Evolutionary conservation across 139 green algal genomes (phyloP), one percentile per base, ranked within the genome.

Genomic region (Protoeuglena noctilucae): DNA sequence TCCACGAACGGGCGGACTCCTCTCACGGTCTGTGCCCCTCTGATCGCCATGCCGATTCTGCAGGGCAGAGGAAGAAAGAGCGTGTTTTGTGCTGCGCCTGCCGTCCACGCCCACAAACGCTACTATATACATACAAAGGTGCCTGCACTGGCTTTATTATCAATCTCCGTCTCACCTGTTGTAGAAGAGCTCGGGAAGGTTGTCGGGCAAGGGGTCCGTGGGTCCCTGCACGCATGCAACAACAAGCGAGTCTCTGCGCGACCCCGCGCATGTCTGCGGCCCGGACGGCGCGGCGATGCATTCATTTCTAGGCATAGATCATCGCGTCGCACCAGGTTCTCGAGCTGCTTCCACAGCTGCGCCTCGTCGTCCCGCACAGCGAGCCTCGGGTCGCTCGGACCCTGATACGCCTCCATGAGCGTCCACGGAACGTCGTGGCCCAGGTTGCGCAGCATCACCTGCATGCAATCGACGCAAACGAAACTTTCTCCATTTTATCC

Each of bases 351-450:
- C 69, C 69, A 77, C 3, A 69, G 56, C 16, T 61, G 41, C 16
- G 29, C 46, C 25, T 67, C 56, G 24, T 65, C 54, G 26, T 68
- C 51, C 49, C 30, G 18, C 24, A 21, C 60, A 2, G 27, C 31
- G 48, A 82, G 71, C 40, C 73, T 54, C 16, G 67, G 54, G 66
- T 82, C 74, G 0, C 51, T 53, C 0, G 46, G 19, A 22, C 43
- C 24, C 34, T 67, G n/a, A n/a, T n/a, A 57, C 49, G 66, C 48
- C 31, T 76, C 64, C 62, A 70, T 74, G 26, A 77, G 61, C 6
- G 48, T 67, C 75, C 73, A 88, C 18, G 25, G n/a, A 40, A 88
- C 60, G 14, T 68, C 65, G 30, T 82, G 58, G 2, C 79, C 79
- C 68, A 85, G 66, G 64, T 84, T 79, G 7, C 75, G 61, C 57